Evolutionary conservation across 2,329 filamentous ascomycete genomes (phyloP).

Genomic region (Chaetomium olivaceum): DNA sequence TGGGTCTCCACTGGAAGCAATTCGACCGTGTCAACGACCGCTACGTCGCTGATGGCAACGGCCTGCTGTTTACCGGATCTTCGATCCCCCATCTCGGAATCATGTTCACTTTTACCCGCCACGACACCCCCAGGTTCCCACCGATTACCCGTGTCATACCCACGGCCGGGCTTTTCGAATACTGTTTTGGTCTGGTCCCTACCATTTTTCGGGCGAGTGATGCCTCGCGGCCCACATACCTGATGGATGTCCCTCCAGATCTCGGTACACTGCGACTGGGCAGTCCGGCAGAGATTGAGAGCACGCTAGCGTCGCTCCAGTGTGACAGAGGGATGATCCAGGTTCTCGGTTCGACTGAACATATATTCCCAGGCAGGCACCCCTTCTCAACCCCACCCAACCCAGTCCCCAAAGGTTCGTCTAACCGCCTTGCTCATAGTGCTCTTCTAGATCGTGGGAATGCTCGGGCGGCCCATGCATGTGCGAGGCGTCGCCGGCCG

Average conservation of each 20-base stretch:
- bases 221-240: background rate
- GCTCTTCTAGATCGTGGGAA: background rate
- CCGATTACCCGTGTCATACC: background rate
- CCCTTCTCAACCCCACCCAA: no score
- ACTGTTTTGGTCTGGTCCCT: background rate
- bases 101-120: background rate
- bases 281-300: background rate
- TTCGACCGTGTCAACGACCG: background rate
- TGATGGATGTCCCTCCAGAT: background rate
- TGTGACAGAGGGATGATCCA: background rate
- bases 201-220: background rate
- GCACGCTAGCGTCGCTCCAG: background rate
- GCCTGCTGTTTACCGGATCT: background rate
- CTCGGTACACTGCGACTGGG: background rate
- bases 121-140: background rate
- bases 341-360: background rate
- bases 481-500: background rate
- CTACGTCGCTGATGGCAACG: background rate
- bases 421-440: background rate
- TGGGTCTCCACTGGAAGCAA: constrained; percentile 39
- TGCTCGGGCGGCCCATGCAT: background rate
- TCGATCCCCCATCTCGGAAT: background rate
- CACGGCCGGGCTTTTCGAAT: background rate
- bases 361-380: background rate
- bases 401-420: no score